Conservation (phyloP, 306 rosid genomes). For the Glycine tomentella region DNA sequence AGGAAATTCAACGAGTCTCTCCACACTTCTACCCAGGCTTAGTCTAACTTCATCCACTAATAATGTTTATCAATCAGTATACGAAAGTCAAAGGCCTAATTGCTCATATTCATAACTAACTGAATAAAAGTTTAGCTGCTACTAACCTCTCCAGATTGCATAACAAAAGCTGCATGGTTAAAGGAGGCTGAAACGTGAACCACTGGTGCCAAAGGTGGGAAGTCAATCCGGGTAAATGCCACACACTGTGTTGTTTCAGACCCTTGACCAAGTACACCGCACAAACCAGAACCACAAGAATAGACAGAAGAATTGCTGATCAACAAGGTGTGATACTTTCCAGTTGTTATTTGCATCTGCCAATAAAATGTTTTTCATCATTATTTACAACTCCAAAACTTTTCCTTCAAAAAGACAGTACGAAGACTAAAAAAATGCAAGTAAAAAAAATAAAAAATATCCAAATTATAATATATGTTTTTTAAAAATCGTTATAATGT, state of each 20-base stretch:
- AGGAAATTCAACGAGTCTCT: background rate
- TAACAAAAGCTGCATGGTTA: constrained; percentile 89
- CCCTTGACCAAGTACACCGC: constrained; percentile 98
- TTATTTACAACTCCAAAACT: constrained; percentile 39
- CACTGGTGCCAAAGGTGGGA: constrained; percentile 70
- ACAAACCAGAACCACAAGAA: constrained; percentile 87
- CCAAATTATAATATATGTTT: background rate
- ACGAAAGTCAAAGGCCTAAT: background rate
- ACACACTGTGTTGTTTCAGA: constrained; percentile 80
- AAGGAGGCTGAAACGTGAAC: constrained; percentile 88
- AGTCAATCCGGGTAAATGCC: constrained; percentile 67
- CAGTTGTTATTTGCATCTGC: constrained; percentile 94
- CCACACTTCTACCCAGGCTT: background rate
- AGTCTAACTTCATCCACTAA: background rate
- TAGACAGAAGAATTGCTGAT: constrained; percentile 80
- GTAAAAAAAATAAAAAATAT: background rate
- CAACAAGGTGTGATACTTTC: constrained; percentile 87
- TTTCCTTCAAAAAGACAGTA: constrained; percentile 11
- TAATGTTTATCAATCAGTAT: background rate
- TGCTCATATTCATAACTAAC: constrained; percentile 17
- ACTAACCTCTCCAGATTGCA: constrained; percentile 87
- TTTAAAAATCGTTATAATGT: background rate
- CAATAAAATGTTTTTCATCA: constrained; percentile 43
- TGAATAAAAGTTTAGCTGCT: constrained; percentile 24
- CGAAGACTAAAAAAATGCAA: constrained; percentile 25